Evolutionary conservation across 768 basidiomycete genomes (phyloP).

Genomic region (Leucosporidium yakuticum): DNA sequence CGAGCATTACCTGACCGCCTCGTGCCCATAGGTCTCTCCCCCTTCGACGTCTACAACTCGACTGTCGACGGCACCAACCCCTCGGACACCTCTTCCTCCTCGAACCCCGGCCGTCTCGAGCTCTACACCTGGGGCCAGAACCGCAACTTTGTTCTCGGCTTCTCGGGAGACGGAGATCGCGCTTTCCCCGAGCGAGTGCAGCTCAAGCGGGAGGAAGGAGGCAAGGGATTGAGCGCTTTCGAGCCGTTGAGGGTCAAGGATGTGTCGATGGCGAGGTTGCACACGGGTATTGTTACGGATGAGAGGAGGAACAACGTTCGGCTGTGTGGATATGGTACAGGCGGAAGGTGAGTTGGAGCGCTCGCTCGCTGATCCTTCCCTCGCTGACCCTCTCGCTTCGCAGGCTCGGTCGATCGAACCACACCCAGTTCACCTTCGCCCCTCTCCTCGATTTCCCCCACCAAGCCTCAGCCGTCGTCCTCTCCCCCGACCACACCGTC

Average conservation of each 20-base stretch:
- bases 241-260: conserved; percentile 58
- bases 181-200: conserved; percentile 71
- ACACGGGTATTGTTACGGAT: conserved; percentile 73
- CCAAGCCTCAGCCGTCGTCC: conserved; percentile 59
- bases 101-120: conserved; percentile 48
- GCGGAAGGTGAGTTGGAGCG: conserved; percentile 59
- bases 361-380: background rate
- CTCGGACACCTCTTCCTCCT: conserved; percentile 27
- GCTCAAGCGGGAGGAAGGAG: conserved; percentile 38
- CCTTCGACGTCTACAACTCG: conserved; percentile 88
- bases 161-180: conserved; percentile 73
- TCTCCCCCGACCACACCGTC: conserved; percentile 92
- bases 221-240: conserved; percentile 50
- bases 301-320: conserved; percentile 68
- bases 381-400: conserved; percentile 3
- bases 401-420: conserved; percentile 67
- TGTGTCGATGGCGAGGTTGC: conserved; percentile 77
- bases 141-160: conserved; percentile 79
- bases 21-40: conserved; percentile 55
- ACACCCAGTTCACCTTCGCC: conserved; percentile 69
- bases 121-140: conserved; percentile 86
- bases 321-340: conserved; percentile 81
- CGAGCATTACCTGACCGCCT: background rate
- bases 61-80: conserved; percentile 72
- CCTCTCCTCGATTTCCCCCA: conserved; percentile 57